A percentile compares a stretch with the other conserved stretches of the same genome.
These are phyloP conservation scores for Protoeuglena noctilucae DNA, from an alignment of 139 green algal genomes.

Conservation along the genomic window DNA sequence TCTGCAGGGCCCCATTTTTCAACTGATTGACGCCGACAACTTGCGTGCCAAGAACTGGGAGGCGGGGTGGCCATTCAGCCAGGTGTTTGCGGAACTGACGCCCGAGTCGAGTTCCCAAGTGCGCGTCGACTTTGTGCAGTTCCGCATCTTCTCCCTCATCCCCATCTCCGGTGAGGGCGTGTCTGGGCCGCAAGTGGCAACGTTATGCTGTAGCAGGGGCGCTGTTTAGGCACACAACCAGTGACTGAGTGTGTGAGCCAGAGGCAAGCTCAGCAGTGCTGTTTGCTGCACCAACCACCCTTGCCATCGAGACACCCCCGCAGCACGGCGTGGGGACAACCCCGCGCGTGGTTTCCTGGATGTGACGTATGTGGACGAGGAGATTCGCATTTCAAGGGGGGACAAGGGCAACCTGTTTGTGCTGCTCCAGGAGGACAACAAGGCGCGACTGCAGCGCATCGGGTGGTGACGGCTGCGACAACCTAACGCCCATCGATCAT, in stretches of 20 bases:
- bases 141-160: conserved; percentile 51
- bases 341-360: conserved; percentile 21
- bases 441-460: not conserved
- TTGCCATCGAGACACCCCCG: too few relatives aligned
- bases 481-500: too few relatives aligned
- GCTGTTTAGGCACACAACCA: too few relatives aligned
- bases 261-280: too few relatives aligned
- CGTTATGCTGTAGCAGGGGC: too few relatives aligned
- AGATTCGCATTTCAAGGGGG: conserved; percentile 41
- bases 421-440: not conserved
- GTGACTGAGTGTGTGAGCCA: too few relatives aligned
- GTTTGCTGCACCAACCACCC: too few relatives aligned
- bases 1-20: not conserved
- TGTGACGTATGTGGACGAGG: conserved; percentile 53
- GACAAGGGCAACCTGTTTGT: conserved; percentile 53
- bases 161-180: too few relatives aligned
- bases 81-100: conserved; percentile 43
- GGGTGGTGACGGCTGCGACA: too few relatives aligned
- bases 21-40: not conserved
- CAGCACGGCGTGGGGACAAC: too few relatives aligned
- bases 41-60: not conserved
- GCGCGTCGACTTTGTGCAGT: conserved; percentile 55
- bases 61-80: not conserved
- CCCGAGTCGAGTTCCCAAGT: conserved; percentile 36
- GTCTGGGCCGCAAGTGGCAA: too few relatives aligned